Percentiles rank a stretch among this genome's conserved stretches.
phyloP scores from a whole-genome alignment of 208 protist species.

The Acanthamoeba healyi region DNA sequence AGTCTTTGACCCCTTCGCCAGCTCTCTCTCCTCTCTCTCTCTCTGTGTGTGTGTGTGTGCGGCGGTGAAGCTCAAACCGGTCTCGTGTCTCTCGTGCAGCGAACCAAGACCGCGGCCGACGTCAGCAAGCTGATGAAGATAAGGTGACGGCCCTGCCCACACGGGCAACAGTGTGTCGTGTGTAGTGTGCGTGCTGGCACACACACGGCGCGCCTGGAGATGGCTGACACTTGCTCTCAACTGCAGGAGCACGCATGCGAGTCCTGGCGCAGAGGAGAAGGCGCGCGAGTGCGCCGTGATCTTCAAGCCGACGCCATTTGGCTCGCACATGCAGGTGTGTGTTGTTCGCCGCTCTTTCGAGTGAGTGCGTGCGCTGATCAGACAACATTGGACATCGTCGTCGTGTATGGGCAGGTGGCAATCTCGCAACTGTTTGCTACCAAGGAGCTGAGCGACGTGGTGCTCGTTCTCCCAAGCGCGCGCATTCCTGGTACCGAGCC shows the following conservation, averaged over 20 bases:
- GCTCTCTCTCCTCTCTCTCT: neutral
- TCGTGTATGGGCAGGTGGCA: neutral
- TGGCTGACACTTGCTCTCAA: no score
- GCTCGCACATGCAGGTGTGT: neutral
- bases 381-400: no score
- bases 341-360: neutral
- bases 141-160: neutral
- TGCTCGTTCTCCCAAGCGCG: neutral
- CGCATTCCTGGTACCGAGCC: slow-evolving; percentile 32
- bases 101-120: neutral
- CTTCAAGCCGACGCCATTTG: slow-evolving; percentile 1
- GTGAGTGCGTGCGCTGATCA: no score
- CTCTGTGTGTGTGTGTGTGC: no score
- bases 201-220: neutral
- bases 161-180: neutral
- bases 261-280: neutral
- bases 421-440: neutral
- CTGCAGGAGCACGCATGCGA: neutral
- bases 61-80: no score
- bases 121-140: neutral
- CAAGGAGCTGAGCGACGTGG: slow-evolving; percentile 51
- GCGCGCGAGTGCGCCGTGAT: neutral
- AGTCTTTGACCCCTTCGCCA: neutral
- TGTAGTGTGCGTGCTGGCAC: neutral
- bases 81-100: neutral